Percentiles rank a stretch among this genome's conserved stretches.
Evolutionary conservation across 192 early-diverging fungal species (phyloP).

Genomic region (Cetraspora pellucida): DNA sequence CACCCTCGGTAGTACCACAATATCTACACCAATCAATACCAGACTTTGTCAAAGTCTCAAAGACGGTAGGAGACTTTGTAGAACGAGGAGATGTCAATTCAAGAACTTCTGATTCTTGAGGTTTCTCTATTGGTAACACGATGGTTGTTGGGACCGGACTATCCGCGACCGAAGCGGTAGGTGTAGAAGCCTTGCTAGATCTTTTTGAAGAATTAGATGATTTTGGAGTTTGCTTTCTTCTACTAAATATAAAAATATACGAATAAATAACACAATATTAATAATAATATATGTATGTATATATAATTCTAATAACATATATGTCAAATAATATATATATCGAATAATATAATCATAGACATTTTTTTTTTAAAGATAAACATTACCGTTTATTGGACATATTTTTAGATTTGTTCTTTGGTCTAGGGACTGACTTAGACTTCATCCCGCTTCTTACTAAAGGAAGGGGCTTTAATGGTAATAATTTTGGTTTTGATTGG

Average conservation of each 20-base stretch:
- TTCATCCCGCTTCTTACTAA: too few species aligned
- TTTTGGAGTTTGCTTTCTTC: not conserved
- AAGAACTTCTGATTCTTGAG: slow-evolving; percentile 13
- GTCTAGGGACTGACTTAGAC: too few species aligned
- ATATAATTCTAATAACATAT: too few species aligned
- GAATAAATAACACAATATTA: not conserved
- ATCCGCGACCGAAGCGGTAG: not conserved
- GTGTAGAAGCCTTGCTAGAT: not conserved
- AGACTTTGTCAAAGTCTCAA: slow-evolving; percentile 61
- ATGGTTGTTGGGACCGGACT: not conserved
- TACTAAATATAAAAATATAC: not conserved
- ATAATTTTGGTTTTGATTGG: not conserved
- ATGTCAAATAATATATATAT: too few species aligned
- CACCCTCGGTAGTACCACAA: slow-evolving; percentile 86
- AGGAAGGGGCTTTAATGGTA: not conserved
- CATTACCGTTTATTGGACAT: too few species aligned
- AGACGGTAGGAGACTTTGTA: slow-evolving; percentile 58
- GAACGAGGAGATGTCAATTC: slow-evolving; percentile 13
- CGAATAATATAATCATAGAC: too few species aligned
- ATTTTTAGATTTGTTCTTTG: too few species aligned
- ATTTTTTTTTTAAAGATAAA: too few species aligned
- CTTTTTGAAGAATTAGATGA: slow-evolving; percentile 2
- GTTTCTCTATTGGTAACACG: not conserved
- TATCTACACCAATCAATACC: slow-evolving; percentile 89
- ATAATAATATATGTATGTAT: too few species aligned